These are phyloP conservation scores for Tetrahymena thermophila DNA, from an alignment of 73 alveolate species.

Conservation along the genomic window DNA sequence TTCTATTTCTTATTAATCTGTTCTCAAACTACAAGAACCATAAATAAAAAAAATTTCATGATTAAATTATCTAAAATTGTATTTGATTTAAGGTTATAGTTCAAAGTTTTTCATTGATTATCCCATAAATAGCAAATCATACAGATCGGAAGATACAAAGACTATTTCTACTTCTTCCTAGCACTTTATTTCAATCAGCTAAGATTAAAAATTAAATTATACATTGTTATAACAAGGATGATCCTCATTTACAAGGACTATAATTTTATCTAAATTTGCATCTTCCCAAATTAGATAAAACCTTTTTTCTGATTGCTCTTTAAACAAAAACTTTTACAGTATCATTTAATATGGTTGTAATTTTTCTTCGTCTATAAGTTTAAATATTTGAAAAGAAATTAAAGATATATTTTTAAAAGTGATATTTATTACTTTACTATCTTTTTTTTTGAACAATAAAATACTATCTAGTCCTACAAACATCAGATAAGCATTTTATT, in stretches of 20 bases:
- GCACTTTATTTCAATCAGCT: background rate
- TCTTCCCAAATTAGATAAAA: background rate
- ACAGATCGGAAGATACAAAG: background rate
- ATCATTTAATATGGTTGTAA: no score
- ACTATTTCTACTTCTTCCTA: background rate
- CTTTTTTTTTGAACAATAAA: background rate
- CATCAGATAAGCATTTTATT: background rate
- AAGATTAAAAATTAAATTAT: background rate
- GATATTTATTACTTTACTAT: background rate
- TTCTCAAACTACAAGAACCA: background rate
- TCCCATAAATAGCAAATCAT: background rate
- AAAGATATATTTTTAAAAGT: background rate
- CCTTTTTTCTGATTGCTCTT: background rate
- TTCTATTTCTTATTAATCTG: background rate
- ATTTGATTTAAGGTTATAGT: background rate
- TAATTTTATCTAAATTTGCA: background rate
- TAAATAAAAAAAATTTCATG: no score
- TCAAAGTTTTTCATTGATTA: background rate
- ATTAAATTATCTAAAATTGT: no score
- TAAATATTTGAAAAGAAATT: no score
- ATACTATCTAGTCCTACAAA: background rate
- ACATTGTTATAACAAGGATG: background rate
- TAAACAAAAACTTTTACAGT: no score
- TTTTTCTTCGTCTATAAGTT: no score
- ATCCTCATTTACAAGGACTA: background rate